phyloP scores from a whole-genome alignment of 2,329 filamentous ascomycete genomes.

The Talaromyces sp. region DNA sequence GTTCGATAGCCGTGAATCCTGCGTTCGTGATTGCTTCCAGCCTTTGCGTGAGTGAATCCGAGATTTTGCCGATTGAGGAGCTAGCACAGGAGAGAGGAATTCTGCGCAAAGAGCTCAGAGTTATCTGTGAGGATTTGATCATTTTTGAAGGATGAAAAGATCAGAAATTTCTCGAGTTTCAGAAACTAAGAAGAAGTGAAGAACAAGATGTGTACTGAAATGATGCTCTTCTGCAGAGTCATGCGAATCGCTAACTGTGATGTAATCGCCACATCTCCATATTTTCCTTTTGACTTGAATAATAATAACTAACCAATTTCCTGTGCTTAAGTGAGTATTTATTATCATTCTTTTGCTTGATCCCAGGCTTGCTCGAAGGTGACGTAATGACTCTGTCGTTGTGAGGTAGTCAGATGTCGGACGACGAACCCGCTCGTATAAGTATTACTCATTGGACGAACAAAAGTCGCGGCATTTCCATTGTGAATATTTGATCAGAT shows the following conservation, averaged over 20 bases:
- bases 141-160: too few species aligned
- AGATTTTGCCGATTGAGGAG: conserved; percentile 38
- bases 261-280: conserved; percentile 7
- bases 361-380: not conserved
- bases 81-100: conserved; percentile 39
- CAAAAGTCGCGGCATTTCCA: too few species aligned
- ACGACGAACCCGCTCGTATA: not conserved
- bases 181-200: not conserved
- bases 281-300: not conserved
- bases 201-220: not conserved
- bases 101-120: conserved; percentile 18
- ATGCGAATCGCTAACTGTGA: not conserved
- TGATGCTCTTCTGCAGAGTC: not conserved
- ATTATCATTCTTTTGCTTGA: too few species aligned
- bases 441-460: not conserved
- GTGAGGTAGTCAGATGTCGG: not conserved
- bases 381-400: conserved; percentile 1
- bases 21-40: conserved; percentile 37
- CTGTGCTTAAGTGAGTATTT: too few species aligned
- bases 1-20: conserved; percentile 61
- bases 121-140: conserved; percentile 3
- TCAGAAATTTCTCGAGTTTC: too few species aligned
- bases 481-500: too few species aligned
- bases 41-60: conserved; percentile 34
- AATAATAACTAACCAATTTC: not conserved